Base-by-base conservation (phyloP, 225 moss, liverwort and hornwort species). In the Neckera pumila region DNA sequence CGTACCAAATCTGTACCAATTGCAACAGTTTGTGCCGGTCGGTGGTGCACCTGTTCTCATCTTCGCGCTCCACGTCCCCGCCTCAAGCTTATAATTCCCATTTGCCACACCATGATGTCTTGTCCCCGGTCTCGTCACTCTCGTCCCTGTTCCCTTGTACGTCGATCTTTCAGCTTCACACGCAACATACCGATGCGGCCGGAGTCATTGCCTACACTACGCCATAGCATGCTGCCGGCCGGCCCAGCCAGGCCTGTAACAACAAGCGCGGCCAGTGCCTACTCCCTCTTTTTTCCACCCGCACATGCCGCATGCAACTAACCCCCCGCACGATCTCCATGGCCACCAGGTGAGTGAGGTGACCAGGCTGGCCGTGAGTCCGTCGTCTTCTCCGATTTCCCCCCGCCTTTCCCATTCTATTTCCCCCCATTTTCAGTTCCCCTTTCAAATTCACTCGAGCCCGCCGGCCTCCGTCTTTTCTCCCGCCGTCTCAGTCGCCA, bases 181-280 rank as follows among this genome's bases (percentile, higher is more conserved):
- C 92, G 83, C 86, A 61, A 90, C 42, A 27, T 58, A 64, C 79
- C 53, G 31, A 26, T 65, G 49, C 36, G 49, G 64, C 64, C 75
- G 83, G 54, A 82, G 88, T 78, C 81, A 85, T 40, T 47, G 85
- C 85, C 87, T 85, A 57, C 54, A 83, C 84, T 33, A 83, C 34
- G 63, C 84, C 88, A 60, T n/a, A n/a, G n/a, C n/a, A n/a, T 42
- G 70, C 88, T 90, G 88, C 92, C 86, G 83, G 90, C 92, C 92
- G 59, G 80, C 80, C 59, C 14, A 43, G 61, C 33, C 61, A 43
- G 40, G 61, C 43, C 80, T 57, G 79, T 7, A 73, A 36, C 17
- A 9, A 77, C 51, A 42, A 27, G 66, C 25, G 77, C 86, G 33
- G 59, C 43, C 84, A 59, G 66, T 14, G 75, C 88, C 83, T 88